Base-by-base conservation (phyloP, 805 yeast species). In the Wickerhamomyces chambardii region DNA sequence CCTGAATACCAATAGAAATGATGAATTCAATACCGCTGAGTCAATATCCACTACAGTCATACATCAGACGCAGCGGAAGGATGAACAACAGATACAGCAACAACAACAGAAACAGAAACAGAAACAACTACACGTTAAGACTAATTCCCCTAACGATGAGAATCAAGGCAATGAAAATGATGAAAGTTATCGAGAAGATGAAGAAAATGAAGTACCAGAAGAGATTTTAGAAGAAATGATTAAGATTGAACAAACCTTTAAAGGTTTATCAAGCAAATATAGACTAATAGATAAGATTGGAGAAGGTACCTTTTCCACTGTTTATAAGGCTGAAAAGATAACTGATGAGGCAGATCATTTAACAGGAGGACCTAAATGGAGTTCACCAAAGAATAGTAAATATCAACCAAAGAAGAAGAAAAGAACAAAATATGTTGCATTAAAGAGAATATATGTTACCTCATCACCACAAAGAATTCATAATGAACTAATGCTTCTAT, bases 381-480 rank as follows among this genome's bases (percentile, higher is more conserved):
- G 44, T 46, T 47, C 53, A 4, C 47, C 54, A 15, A 51, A 49
- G 25, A 49, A 41, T 29, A 43, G 38, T 9, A 36, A 37, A 21
- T 31, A 35, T n/a, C 53, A 52, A 18, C 45, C 47, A 39, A 63
- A 56, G 43, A 65, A 53, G 45, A 66, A 66, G 31, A 55, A 66
- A n/a, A 28, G 31, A 6, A 31, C 40, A 18, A 40, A 51, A 26
- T 59, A 53, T 34, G 97, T 92, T 38, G 99, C 99, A 2, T 64
- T 92, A 45, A 92, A 92, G 55, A 75, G 92, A 50, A 86, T 92
- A 32, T 89, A 90, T 56, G 97, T 89, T 16, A 92, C 98, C 0
- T 84, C 96, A 1, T 86, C 97, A 7, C 97, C 97, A 0, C 79
- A 76, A 42, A 71, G 99, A 57, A 90, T 92, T 30, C 77, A 74